These are phyloP conservation scores for Curvularia verruculosa DNA, from an alignment of 2,329 filamentous ascomycete genomes.

Conservation along the genomic window DNA sequence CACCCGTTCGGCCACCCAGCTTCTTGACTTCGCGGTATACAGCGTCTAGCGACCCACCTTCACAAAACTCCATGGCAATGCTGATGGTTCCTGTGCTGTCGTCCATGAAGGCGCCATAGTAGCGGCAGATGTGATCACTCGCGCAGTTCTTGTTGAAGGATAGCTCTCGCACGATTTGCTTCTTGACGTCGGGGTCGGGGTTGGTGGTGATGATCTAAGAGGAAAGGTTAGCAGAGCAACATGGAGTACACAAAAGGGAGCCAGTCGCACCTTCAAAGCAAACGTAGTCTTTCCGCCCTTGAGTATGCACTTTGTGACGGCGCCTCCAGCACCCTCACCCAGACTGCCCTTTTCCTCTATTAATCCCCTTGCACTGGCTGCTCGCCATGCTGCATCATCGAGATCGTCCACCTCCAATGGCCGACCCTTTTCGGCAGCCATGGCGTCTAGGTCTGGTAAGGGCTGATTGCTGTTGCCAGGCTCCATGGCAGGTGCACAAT, in stretches of 20 bases:
- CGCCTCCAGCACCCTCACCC: conserved; percentile 93
- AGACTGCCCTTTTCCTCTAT: conserved; percentile 88
- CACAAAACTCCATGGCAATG: conserved; percentile 99
- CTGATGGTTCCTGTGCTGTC: conserved; percentile 95
- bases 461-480: conserved; percentile 80
- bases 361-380: conserved; percentile 85
- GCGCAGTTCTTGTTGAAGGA: conserved; percentile 98
- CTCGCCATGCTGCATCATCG: conserved; percentile 93
- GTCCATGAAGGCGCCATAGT: conserved; percentile 97
- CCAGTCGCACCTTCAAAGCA: conserved; percentile 77
- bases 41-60: conserved; percentile 92
- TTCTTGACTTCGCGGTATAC: conserved; percentile 98
- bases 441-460: conserved; percentile 76
- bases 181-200: conserved; percentile 96
- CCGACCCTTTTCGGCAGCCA: conserved; percentile 80
- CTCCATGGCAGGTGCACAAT: conserved; percentile 75
- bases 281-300: conserved; percentile 94
- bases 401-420: conserved; percentile 91
- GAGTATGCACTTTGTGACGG: conserved; percentile 87
- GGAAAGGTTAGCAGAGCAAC: conserved; percentile 15
- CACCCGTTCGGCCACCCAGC: conserved; percentile 89
- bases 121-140: conserved; percentile 93
- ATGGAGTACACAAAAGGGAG: neutral
- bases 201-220: conserved; percentile 90
- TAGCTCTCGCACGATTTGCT: conserved; percentile 94